Percentiles rank a stretch among this genome's conserved stretches.
phyloP scores from a whole-genome alignment of 176 grass and related monocot genomes.

The Eragrostis curvula region DNA sequence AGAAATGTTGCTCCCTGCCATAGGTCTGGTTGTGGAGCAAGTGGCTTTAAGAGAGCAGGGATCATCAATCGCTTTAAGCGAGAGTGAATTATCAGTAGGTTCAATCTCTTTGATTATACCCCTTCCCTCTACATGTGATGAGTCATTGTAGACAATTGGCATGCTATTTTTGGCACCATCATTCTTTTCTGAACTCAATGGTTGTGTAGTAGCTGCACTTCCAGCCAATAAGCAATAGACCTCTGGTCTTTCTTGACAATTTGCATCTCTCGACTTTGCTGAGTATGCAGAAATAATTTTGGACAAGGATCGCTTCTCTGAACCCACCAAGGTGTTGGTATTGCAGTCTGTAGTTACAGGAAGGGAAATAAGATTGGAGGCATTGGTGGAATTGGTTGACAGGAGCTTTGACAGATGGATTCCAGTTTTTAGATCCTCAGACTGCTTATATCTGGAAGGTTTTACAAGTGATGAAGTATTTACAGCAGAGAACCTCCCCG shows the following conservation, averaged over 20 bases:
- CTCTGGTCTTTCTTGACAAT: conserved; percentile 22
- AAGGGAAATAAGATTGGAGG: conserved; percentile 30
- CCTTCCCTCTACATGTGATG: conserved; percentile 16
- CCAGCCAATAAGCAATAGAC: conserved; percentile 26
- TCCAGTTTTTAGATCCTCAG: conserved; percentile 32
- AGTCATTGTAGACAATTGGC: conserved; percentile 2
- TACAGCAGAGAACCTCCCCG: conserved; percentile 10
- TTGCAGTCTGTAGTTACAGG: conserved; percentile 21
- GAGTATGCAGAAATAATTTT: conserved; percentile 7
- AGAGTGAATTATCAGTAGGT: background rate
- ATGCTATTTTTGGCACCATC: conserved; percentile 28
- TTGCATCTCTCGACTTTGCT: conserved; percentile 25
- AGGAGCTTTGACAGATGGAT: conserved; percentile 39
- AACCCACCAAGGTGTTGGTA: conserved; percentile 3
- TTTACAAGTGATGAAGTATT: conserved; percentile 44
- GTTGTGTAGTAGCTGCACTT: conserved; percentile 1
- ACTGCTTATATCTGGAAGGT: conserved; percentile 41
- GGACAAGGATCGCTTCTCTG: conserved; percentile 27
- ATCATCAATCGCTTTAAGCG: conserved; percentile 35
- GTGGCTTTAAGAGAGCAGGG: conserved; percentile 21
- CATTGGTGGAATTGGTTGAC: conserved; percentile 35
- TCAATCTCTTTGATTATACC: conserved; percentile 9
- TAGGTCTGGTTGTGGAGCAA: conserved; percentile 15
- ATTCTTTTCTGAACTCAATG: conserved; percentile 28
- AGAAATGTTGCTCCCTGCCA: conserved; percentile 1